Conservation (phyloP, 164 flowering plant genomes). For the Hamamelis virginiana region DNA sequence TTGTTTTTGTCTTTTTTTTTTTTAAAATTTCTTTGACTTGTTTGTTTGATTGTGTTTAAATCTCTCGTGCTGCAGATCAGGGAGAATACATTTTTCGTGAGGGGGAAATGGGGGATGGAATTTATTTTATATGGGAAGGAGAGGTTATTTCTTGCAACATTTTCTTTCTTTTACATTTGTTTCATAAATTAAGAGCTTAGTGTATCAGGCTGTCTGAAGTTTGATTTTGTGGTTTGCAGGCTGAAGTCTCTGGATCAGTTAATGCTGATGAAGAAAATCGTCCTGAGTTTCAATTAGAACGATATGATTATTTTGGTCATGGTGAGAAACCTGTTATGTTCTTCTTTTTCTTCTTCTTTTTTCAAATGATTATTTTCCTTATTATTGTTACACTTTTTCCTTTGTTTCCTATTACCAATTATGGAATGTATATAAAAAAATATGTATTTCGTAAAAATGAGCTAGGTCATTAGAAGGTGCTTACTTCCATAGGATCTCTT, state of each 20-base stretch:
- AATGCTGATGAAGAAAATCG: conserved; percentile 51
- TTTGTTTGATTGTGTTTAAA: neutral
- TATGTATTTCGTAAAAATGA: neutral
- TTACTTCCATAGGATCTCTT: neutral
- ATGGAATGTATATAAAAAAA: neutral
- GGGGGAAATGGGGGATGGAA: conserved; percentile 72
- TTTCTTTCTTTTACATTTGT: neutral
- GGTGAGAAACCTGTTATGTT: conserved; percentile 39
- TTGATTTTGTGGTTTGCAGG: conserved; percentile 38
- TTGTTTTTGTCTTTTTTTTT: neutral
- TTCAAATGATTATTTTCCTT: conserved; percentile 1
- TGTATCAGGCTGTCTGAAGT: neutral
- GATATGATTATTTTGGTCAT: conserved; percentile 82
- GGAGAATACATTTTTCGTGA: conserved; percentile 70
- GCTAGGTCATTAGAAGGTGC: neutral
- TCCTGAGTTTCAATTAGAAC: conserved; percentile 57
- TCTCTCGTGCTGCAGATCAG: conserved; percentile 30
- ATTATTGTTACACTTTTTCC: neutral
- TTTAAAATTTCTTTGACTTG: neutral
- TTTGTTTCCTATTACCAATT: neutral
- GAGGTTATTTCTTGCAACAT: conserved; percentile 41
- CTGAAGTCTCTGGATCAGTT: conserved; percentile 64
- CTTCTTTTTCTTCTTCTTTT: neutral
- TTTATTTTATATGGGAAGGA: conserved; percentile 88
- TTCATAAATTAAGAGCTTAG: neutral